These are phyloP conservation scores for Jaenimonas drosophilae DNA, from an alignment of 208 protist genomes.

Conservation along the genomic window DNA sequence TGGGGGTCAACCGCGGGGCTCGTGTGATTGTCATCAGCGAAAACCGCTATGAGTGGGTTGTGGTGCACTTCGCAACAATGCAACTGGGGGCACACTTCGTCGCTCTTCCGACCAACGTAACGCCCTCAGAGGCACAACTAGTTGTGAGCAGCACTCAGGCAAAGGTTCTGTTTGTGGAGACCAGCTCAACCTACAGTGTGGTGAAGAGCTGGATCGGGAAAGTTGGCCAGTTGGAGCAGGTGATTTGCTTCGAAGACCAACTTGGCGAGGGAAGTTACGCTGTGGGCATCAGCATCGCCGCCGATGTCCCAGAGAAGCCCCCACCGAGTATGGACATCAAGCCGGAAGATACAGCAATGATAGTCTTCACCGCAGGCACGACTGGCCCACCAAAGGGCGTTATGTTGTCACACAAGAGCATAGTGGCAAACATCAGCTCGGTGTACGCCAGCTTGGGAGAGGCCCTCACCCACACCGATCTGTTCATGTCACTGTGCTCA, in stretches of 20 bases:
- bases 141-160: constrained; percentile 80
- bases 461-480: constrained; percentile 73
- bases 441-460: constrained; percentile 76
- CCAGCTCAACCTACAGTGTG: constrained; percentile 53
- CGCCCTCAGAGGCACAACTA: constrained; percentile 72
- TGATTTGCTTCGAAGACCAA: constrained; percentile 85
- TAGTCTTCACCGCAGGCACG: constrained; percentile 86
- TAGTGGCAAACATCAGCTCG: constrained; percentile 86
- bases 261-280: constrained; percentile 76
- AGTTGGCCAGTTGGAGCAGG: constrained; percentile 71
- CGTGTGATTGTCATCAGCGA: constrained; percentile 86
- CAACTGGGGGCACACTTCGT: constrained; percentile 86
- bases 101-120: constrained; percentile 81
- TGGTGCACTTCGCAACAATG: constrained; percentile 83
- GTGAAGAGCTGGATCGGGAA: constrained; percentile 77
- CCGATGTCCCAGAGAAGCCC: constrained; percentile 65
- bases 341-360: constrained; percentile 88
- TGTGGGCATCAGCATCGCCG: constrained; percentile 73
- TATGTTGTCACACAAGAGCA: constrained; percentile 89
- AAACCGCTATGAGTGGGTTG: constrained; percentile 89
- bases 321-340: constrained; percentile 48
- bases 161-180: constrained; percentile 84
- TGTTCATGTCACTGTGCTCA: constrained; percentile 88
- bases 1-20: constrained; percentile 74
- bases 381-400: constrained; percentile 92